Percentiles rank a stretch among this genome's conserved stretches.
Evolutionary conservation across 768 basidiomycete genomes (phyloP).

Genomic region (Podaxis sp.): DNA sequence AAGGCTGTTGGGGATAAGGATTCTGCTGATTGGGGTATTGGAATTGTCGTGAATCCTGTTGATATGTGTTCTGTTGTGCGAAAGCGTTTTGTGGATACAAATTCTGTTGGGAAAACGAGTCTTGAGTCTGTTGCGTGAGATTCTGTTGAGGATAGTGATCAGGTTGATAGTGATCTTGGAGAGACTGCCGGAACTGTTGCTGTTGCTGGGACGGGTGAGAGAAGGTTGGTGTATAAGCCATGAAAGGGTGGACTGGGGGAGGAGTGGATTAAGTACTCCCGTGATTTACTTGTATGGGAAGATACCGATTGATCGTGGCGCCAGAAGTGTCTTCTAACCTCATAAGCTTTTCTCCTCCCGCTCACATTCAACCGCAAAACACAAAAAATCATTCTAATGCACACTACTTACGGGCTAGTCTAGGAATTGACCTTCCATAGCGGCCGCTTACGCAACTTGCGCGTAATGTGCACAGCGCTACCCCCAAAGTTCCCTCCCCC

Average conservation of each 20-base stretch:
- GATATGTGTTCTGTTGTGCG: background rate
- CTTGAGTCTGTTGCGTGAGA: no score
- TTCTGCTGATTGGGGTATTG: slow-evolving; percentile 1
- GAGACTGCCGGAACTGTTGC: slow-evolving; percentile 1
- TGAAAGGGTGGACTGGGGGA: background rate
- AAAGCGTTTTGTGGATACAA: no score
- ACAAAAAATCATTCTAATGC: slow-evolving; percentile 12
- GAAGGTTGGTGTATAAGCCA: slow-evolving; percentile 10
- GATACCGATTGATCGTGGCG: slow-evolving; percentile 15
- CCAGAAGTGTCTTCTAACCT: slow-evolving; percentile 3
- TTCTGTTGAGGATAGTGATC: slow-evolving; percentile 2
- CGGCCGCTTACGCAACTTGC: slow-evolving; percentile 82
- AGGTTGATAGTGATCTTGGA: slow-evolving; percentile 1
- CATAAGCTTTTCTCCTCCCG: background rate
- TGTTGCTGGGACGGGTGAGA: background rate
- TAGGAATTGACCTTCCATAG: slow-evolving; percentile 82
- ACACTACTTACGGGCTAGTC: slow-evolving; percentile 24
- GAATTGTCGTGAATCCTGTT: slow-evolving; percentile 1
- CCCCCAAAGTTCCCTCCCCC: slow-evolving; percentile 65
- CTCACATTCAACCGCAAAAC: slow-evolving; percentile 3
- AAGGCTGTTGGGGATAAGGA: background rate
- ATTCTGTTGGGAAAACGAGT: no score
- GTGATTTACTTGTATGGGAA: slow-evolving; percentile 16
- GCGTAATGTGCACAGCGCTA: slow-evolving; percentile 83
- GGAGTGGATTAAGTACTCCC: slow-evolving; percentile 3